Conservation (phyloP, 2,329 filamentous ascomycete genomes). For the Chaetomium olivaceum region DNA sequence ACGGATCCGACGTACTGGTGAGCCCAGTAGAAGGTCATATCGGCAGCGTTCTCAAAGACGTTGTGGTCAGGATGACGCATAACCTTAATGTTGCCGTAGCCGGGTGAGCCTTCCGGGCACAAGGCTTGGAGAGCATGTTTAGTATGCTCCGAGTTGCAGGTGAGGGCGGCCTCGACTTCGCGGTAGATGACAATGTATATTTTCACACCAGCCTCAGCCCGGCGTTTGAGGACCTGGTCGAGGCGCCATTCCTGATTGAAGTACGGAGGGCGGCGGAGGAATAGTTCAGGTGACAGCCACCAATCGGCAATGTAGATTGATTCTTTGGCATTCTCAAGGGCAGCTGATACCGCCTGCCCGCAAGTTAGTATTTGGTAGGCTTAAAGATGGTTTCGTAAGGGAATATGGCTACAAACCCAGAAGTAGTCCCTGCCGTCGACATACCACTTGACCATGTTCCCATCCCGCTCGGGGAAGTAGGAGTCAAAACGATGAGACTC, state of each 20-base stretch:
- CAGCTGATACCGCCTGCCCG: constrained; percentile 70
- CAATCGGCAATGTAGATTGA: constrained; percentile 95
- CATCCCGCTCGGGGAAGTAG: constrained; percentile 83
- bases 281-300: constrained; percentile 92
- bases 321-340: constrained; percentile 86
- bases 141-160: constrained; percentile 90
- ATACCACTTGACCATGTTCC: constrained; percentile 94
- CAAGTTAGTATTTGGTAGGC: background rate
- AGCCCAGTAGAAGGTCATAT: constrained; percentile 98
- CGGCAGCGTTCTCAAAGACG: constrained; percentile 85
- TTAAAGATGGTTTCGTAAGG: too few relatives aligned
- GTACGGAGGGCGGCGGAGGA: constrained; percentile 80
- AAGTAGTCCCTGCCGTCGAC: constrained; percentile 95
- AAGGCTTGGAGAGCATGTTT: constrained; percentile 80
- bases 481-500: constrained; percentile 82
- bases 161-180: constrained; percentile 77
- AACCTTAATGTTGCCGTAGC: constrained; percentile 83
- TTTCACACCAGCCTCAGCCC: constrained; percentile 88
- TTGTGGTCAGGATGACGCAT: constrained; percentile 96
- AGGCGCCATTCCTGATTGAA: constrained; percentile 82
- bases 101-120: constrained; percentile 78
- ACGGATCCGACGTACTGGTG: constrained; percentile 48
- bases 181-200: constrained; percentile 94
- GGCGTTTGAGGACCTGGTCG: constrained; percentile 82
- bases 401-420: constrained; percentile 51